Evolutionary conservation across 2,329 filamentous ascomycete genomes (phyloP).

Genomic region (Macrophomina pseudophaseolina): DNA sequence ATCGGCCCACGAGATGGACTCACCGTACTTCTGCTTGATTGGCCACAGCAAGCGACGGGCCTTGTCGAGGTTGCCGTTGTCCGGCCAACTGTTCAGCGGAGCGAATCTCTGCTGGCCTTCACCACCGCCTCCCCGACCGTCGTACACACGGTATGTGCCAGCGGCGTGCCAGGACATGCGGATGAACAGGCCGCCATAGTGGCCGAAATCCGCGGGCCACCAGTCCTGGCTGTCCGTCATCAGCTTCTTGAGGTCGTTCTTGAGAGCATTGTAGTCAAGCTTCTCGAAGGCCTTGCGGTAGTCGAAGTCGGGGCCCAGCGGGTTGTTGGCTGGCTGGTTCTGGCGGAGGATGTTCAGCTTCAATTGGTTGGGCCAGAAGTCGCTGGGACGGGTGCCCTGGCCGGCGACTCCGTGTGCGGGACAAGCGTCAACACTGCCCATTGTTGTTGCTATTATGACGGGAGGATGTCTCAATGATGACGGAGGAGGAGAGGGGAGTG

Average conservation of each 20-base stretch:
- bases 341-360: slow-evolving; percentile 76
- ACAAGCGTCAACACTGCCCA: slow-evolving; percentile 16
- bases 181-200: slow-evolving; percentile 81
- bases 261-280: slow-evolving; percentile 71
- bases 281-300: slow-evolving; percentile 75
- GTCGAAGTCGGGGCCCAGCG: slow-evolving; percentile 69
- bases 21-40: slow-evolving; percentile 84
- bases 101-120: slow-evolving; percentile 79
- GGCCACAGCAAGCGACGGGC: slow-evolving; percentile 79
- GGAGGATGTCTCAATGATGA: not conserved
- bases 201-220: slow-evolving; percentile 83
- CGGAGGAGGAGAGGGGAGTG: not conserved
- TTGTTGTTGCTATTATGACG: not conserved
- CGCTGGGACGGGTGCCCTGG: slow-evolving; percentile 68
- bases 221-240: slow-evolving; percentile 81
- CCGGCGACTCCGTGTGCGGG: slow-evolving; percentile 46
- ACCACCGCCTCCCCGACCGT: slow-evolving; percentile 76
- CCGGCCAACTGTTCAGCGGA: slow-evolving; percentile 81
- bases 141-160: slow-evolving; percentile 76
- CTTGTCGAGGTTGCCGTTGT: slow-evolving; percentile 80
- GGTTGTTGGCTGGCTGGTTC: slow-evolving; percentile 67
- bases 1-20: slow-evolving; percentile 82
- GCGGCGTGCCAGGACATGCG: slow-evolving; percentile 83
- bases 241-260: slow-evolving; percentile 72
- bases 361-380: slow-evolving; percentile 77